Evolutionary conservation across 192 early-diverging fungal genomes (phyloP).

Genomic region (Backusella sp.): DNA sequence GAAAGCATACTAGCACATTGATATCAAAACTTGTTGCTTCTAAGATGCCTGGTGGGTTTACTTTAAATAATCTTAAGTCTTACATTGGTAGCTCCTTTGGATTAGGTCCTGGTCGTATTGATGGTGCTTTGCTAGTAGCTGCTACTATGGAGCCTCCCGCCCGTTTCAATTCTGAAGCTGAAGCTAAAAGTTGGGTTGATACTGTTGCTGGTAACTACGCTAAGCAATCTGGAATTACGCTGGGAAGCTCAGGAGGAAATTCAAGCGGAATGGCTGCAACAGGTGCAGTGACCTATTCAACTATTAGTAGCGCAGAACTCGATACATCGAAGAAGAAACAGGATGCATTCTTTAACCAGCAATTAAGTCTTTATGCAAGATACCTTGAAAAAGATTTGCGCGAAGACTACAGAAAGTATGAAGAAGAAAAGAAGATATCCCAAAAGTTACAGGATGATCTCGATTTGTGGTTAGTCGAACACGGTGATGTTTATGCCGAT

Average conservation of each 20-base stretch:
- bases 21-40: conserved; percentile 75
- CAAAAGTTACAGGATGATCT: conserved; percentile 76
- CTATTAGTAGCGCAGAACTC: conserved; percentile 88
- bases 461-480: conserved; percentile 88
- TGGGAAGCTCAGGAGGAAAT: conserved; percentile 43
- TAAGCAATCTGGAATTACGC: conserved; percentile 61
- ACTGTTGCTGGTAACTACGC: conserved; percentile 69
- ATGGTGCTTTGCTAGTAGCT: conserved; percentile 74
- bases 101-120: conserved; percentile 70
- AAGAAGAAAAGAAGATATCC: conserved; percentile 63
- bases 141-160: conserved; percentile 79
- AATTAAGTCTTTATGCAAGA: conserved; percentile 75
- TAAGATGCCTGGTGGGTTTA: conserved; percentile 94
- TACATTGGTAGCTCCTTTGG: conserved; percentile 72
- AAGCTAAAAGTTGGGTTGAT: conserved; percentile 81
- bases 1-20: conserved; percentile 75
- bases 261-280: conserved; percentile 51
- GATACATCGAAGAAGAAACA: conserved; percentile 71
- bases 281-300: conserved; percentile 53
- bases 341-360: conserved; percentile 65
- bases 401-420: conserved; percentile 57
- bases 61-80: conserved; percentile 71
- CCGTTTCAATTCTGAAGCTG: conserved; percentile 70
- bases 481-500: conserved; percentile 86
- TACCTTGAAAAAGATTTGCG: conserved; percentile 84